Evolutionary conservation across 1,284 basidiomycete species (phyloP).

Genomic region (Volvariella surrecta): DNA sequence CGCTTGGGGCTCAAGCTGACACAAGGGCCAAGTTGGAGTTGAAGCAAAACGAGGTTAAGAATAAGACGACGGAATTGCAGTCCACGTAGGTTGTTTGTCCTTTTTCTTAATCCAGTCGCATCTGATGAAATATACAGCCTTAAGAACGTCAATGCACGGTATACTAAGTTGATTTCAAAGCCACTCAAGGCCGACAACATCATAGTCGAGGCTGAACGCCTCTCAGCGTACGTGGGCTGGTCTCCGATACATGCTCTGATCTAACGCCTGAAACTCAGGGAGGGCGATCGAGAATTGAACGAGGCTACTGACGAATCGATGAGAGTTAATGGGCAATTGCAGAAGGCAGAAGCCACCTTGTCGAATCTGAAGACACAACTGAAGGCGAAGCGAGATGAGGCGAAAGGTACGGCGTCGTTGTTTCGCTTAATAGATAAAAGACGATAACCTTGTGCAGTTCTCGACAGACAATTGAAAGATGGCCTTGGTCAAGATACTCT

Average conservation of each 20-base stretch:
- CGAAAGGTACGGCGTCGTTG: constrained; percentile 48
- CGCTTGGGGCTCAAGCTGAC: constrained; percentile 77
- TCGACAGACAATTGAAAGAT: constrained; percentile 46
- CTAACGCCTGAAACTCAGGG: constrained; percentile 28
- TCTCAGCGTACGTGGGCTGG: constrained; percentile 41
- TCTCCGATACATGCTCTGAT: background rate
- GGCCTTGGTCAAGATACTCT: constrained; percentile 34
- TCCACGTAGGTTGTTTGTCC: constrained; percentile 45
- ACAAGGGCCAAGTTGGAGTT: constrained; percentile 75
- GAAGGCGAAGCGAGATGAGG: constrained; percentile 54
- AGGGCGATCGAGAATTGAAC: constrained; percentile 55
- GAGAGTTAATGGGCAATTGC: constrained; percentile 44
- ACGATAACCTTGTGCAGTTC: constrained; percentile 10
- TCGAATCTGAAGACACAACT: constrained; percentile 51
- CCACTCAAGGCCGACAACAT: constrained; percentile 57
- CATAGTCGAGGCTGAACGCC: constrained; percentile 60
- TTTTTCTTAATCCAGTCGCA: constrained; percentile 2
- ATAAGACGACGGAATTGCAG: constrained; percentile 57
- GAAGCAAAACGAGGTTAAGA: constrained; percentile 61
- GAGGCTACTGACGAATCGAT: constrained; percentile 47
- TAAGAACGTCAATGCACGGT: constrained; percentile 50
- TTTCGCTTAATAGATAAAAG: no score
- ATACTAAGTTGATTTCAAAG: constrained; percentile 53
- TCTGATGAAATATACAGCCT: constrained; percentile 35
- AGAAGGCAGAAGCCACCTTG: constrained; percentile 54